Evolutionary conservation across 2,329 filamentous ascomycete genomes (phyloP), one percentile per base, ranked within the genome.

Genomic region (Metarhizium anisopliae): DNA sequence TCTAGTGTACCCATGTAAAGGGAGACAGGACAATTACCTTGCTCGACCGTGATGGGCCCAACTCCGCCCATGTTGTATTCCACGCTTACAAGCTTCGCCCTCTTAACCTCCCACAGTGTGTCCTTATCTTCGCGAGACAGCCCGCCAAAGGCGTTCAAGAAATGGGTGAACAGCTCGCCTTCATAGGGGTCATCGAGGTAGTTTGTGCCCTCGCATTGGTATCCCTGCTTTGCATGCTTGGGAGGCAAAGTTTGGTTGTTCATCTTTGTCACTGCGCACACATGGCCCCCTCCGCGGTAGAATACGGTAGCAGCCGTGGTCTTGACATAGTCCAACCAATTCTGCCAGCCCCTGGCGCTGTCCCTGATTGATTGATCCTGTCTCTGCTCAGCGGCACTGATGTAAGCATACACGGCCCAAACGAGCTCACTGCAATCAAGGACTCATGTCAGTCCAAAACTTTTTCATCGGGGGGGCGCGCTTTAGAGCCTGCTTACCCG

Each of bases 141-240:
- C 5, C 60, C 60, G 3, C 65, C 64, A 40, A 73, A 74, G 56
- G 75, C 70, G 47, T 74, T 66, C 10, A 75, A 59, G 55, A 71
- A 74, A 47, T 68, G 74, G 0, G 70, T 70, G 40, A 75, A 68
- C 0, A 75, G 65, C 58, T 75, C 73, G 47, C 73, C 73, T 56
- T 75, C 73, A 49, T 73, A 75, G 1, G 73, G 73, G 52, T 75
- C 73, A 47, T 75, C 68, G 2, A 75, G 64, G 18, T 64, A 63
- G 0, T 59, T 61, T 5, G 56, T 60, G 38, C 63, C 65, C 57
- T 75, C 71, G 55, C 73, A 75, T 38, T 61, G 58, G 59, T 75
- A 74, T 1, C 59, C 58, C 53, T 69, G 67, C 18, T 61, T 53
- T 1, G 64, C 47, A 25, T 68, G 55, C 0, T 60, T 50, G 59